Conservation (phyloP, 2,329 filamentous ascomycete genomes). For the Paraconiothyrium sp. region DNA sequence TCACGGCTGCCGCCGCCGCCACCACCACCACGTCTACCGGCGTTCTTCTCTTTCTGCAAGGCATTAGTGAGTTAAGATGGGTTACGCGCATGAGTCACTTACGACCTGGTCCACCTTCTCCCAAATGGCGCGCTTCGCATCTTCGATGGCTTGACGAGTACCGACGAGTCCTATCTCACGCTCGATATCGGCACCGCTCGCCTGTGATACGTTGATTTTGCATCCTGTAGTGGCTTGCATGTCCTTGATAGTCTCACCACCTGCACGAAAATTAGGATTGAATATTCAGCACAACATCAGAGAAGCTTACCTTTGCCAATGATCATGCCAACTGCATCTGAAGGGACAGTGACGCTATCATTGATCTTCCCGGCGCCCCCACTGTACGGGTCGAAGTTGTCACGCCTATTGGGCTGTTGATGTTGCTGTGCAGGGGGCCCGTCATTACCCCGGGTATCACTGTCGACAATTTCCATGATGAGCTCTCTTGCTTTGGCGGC, state of each 20-base stretch:
- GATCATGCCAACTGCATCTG: constrained; percentile 94
- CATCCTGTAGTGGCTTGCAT: constrained; percentile 89
- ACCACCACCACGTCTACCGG: constrained; percentile 46
- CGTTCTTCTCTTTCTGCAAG: constrained; percentile 58
- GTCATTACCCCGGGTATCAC: constrained; percentile 71
- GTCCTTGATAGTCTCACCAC: constrained; percentile 91
- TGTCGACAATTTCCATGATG: constrained; percentile 94
- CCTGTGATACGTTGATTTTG: constrained; percentile 93
- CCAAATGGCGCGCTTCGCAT: constrained; percentile 84
- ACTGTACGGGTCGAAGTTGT: constrained; percentile 52
- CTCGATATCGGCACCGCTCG: constrained; percentile 80
- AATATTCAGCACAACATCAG: not conserved
- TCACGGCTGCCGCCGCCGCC: constrained; percentile 43
- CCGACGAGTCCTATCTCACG: constrained; percentile 89
- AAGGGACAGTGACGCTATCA: constrained; percentile 85
- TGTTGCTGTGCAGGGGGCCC: constrained; percentile 40
- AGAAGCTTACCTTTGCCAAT: constrained; percentile 76
- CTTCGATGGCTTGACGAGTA: constrained; percentile 76
- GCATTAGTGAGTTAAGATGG: constrained; percentile 25
- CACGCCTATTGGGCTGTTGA: constrained; percentile 42
- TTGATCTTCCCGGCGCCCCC: constrained; percentile 70
- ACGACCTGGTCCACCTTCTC: constrained; percentile 93
- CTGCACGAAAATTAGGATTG: constrained; percentile 45
- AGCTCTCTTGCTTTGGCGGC: constrained; percentile 83
- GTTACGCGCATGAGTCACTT: constrained; percentile 53